Percentiles rank a stretch among this genome's conserved stretches.
Conservation (phyloP, 805 yeast genomes). For the Candida sonorensis region DNA sequence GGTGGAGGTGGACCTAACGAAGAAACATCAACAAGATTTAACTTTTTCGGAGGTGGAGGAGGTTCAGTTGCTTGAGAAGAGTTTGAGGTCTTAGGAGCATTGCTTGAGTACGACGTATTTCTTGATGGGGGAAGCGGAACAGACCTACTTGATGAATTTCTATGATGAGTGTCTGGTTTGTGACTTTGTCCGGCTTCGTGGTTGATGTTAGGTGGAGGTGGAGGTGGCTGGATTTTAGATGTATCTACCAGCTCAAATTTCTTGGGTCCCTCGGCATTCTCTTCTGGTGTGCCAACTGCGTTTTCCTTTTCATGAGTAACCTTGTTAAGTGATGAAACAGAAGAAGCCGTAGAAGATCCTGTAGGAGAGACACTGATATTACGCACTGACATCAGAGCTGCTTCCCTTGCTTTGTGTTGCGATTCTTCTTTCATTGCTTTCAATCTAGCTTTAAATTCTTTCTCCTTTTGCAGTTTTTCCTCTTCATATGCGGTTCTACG, state of each 20-base stretch:
- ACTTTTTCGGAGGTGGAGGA: constrained; percentile 9
- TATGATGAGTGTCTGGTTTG: constrained; percentile 1
- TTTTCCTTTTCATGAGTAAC: too few species aligned
- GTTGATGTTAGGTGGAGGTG: constrained; percentile 12
- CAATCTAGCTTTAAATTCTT: constrained; percentile 19
- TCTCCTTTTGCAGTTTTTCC: constrained; percentile 16
- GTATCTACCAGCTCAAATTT: constrained; percentile 20
- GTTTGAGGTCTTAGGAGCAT: constrained; percentile 1
- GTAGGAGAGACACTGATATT: constrained; percentile 6
- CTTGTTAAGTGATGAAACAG: too few species aligned
- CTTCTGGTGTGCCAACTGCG: constrained; percentile 1
- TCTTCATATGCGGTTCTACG: constrained; percentile 19
- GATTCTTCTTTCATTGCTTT: constrained; percentile 24
- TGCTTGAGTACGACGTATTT: constrained; percentile 1
- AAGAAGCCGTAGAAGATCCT: constrained; percentile 3
- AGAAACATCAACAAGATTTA: constrained; percentile 12
- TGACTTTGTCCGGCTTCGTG: not conserved
- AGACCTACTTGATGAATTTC: constrained; percentile 2
- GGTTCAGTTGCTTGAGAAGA: too few species aligned
- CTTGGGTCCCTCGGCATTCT: constrained; percentile 10
- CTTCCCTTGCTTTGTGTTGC: constrained; percentile 18
- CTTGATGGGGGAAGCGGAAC: too few species aligned
- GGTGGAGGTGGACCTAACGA: constrained; percentile 19
- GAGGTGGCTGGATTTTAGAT: constrained; percentile 24
- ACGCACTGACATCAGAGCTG: constrained; percentile 5